Conservation (phyloP, 129 eudicot genomes). For the Artemisia annua region DNA sequence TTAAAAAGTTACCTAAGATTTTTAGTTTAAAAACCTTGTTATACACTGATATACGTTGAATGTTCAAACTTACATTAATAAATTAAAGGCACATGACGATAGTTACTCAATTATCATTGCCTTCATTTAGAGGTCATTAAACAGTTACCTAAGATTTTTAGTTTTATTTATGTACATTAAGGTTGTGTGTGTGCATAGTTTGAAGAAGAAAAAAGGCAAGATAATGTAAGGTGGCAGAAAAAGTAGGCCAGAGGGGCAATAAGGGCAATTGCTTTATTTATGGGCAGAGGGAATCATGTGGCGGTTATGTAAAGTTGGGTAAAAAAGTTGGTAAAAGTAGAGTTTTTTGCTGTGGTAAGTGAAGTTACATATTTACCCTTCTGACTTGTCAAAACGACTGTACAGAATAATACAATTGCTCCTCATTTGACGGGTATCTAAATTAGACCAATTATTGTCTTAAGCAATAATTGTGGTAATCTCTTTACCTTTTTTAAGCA, state of each 20-base stretch:
- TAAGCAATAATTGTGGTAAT: slow-evolving; percentile 6
- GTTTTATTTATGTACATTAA: too few relatives aligned
- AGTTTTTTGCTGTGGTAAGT: background rate
- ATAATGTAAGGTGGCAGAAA: slow-evolving; percentile 19
- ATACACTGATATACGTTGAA: too few relatives aligned
- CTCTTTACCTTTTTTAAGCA: slow-evolving; percentile 14
- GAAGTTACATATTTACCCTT: slow-evolving; percentile 27
- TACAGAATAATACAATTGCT: background rate
- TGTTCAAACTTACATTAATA: too few relatives aligned
- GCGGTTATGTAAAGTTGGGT: slow-evolving; percentile 54
- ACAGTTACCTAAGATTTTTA: too few relatives aligned
- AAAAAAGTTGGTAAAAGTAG: slow-evolving; percentile 10
- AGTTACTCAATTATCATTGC: too few relatives aligned
- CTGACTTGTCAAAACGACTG: slow-evolving; percentile 17
- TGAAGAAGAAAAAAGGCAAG: slow-evolving; percentile 16
- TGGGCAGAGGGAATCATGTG: slow-evolving; percentile 56
- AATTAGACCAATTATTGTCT: slow-evolving; percentile 18
- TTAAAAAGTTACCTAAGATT: too few relatives aligned
- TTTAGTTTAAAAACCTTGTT: too few relatives aligned
- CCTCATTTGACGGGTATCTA: slow-evolving; percentile 30
- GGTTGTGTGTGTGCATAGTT: background rate
- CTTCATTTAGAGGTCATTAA: too few relatives aligned
- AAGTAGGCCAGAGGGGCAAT: slow-evolving; percentile 22
- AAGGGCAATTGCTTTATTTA: slow-evolving; percentile 34
- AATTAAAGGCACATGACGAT: too few relatives aligned